Percentiles rank a stretch among this genome's conserved stretches.
Evolutionary conservation across 345 rosid species (phyloP).

Genomic region (Clausena lansium): DNA sequence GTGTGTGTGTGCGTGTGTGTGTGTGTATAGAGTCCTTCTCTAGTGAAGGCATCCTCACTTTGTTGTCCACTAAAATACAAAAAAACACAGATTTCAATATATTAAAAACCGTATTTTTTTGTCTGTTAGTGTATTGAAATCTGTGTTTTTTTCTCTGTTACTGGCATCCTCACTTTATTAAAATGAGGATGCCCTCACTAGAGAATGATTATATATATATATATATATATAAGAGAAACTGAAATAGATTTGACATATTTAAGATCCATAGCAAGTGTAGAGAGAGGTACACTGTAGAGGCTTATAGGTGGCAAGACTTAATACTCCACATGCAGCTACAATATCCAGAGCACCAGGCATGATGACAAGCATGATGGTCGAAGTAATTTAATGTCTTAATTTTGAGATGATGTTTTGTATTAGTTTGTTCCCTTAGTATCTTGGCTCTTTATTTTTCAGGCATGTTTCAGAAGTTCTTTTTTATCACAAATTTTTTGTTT

Average conservation of each 20-base stretch:
- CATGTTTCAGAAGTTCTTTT: neutral
- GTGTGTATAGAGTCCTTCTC: no score
- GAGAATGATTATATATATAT: no score
- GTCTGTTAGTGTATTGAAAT: no score
- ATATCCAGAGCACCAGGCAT: neutral
- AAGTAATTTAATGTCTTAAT: neutral
- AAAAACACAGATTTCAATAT: no score
- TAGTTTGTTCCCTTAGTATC: neutral
- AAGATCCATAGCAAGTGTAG: neutral
- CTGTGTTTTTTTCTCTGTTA: no score
- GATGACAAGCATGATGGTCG: neutral
- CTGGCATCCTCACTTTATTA: no score
- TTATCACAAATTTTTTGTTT: neutral
- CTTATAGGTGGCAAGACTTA: neutral
- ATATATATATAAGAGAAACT: neutral
- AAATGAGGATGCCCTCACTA: no score
- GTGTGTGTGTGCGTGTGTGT: no score
- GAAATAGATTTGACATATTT: neutral
- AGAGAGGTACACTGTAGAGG: neutral
- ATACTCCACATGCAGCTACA: neutral
- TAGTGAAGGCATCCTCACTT: no score
- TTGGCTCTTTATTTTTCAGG: conserved; percentile 1
- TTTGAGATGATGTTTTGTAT: neutral
- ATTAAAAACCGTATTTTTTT: no score
- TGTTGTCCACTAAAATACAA: no score